Evolutionary conservation across 2,329 filamentous ascomycete species (phyloP).

Genomic region (Fusarium tupiense): DNA sequence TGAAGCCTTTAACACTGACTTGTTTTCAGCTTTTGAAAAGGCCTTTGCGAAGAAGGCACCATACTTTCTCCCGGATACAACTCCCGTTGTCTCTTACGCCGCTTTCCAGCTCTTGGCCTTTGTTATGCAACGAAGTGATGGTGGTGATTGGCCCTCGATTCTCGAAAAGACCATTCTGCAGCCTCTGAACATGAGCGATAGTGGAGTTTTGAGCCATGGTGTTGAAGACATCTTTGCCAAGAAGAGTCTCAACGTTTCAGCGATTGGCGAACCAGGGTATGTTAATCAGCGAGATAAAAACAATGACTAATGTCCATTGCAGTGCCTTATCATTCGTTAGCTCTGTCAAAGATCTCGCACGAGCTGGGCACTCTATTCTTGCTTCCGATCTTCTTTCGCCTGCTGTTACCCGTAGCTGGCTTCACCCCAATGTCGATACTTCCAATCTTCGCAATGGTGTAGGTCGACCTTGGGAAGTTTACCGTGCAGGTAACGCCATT

Average conservation of each 20-base stretch:
- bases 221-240: constrained; percentile 5
- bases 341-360: constrained; percentile 32
- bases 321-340: constrained; percentile 35
- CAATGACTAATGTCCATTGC: neutral
- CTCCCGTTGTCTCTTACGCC: constrained; percentile 34
- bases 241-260: constrained; percentile 9
- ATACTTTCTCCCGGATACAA: constrained; percentile 30
- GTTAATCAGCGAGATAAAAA: rapidly evolving
- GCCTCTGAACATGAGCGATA: constrained; percentile 23
- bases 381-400: constrained; percentile 35
- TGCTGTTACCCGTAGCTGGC: constrained; percentile 45
- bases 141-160: neutral
- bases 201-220: neutral
- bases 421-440: constrained; percentile 43
- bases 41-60: constrained; percentile 20
- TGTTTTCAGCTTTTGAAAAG: no score
- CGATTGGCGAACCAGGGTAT: constrained; percentile 31
- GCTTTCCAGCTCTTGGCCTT: constrained; percentile 35
- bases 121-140: constrained; percentile 15
- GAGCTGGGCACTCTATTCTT: constrained; percentile 29
- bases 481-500: constrained; percentile 40
- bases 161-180: neutral
- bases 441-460: constrained; percentile 49
- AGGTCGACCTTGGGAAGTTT: constrained; percentile 48
- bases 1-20: no score